phyloP scores from a whole-genome alignment of 139 green algal species.

The Chlorella sorokiniana region DNA sequence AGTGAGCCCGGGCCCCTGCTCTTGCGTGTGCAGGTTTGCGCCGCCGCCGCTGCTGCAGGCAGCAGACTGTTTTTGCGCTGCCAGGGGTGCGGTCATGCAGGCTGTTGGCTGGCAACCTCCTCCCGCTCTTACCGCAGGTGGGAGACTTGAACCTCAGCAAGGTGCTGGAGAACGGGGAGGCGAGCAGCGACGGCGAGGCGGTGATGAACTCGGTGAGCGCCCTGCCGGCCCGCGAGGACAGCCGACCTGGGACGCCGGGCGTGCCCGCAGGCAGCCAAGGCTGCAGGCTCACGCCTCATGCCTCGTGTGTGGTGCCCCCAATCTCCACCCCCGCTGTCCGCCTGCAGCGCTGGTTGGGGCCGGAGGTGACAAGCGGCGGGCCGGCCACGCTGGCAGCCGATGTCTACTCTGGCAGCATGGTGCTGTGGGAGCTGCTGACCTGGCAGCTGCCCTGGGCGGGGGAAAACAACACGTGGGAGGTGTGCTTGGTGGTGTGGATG shows the following conservation, averaged over 20 bases:
- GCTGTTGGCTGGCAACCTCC: neutral
- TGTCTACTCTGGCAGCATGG: neutral
- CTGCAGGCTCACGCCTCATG: slow-evolving; percentile 43
- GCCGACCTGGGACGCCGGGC: no score
- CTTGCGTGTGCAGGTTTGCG: no score
- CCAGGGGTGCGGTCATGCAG: neutral
- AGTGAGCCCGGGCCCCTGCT: neutral
- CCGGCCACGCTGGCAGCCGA: slow-evolving; percentile 31
- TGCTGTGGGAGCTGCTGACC: neutral
- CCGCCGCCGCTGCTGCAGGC: no score
- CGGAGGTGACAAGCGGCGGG: slow-evolving; percentile 44
- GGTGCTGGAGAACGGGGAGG: slow-evolving; percentile 38
- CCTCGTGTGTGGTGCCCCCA: no score
- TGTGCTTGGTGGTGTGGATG: neutral
- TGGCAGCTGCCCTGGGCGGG: no score
- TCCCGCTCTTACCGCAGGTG: neutral
- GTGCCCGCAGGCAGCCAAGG: slow-evolving; percentile 29
- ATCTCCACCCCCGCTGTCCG: no score
- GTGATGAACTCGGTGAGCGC: no score
- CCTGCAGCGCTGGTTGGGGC: slow-evolving; percentile 54
- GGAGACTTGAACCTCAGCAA: slow-evolving; percentile 13
- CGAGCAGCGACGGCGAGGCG: no score
- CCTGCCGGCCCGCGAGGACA: no score
- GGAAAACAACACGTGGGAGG: no score
- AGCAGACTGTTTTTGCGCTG: neutral